A percentile compares a stretch with the other conserved stretches of the same genome.
Evolutionary conservation across 2,329 filamentous ascomycete genomes (phyloP).

Genomic region (Akanthomyces dipterigenus): DNA sequence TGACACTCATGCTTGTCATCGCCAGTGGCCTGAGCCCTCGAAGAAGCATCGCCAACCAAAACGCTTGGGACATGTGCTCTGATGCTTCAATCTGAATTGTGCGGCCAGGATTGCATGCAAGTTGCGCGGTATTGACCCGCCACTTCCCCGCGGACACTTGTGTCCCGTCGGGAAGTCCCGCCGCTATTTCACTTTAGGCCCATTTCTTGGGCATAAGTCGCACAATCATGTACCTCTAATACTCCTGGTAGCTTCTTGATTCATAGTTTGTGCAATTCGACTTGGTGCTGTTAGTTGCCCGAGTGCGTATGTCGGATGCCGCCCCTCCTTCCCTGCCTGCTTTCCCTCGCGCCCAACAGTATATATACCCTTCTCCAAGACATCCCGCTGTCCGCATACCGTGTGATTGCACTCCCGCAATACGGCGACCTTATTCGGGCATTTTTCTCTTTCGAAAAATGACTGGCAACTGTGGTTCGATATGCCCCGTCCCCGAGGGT

Average conservation of each 20-base stretch:
- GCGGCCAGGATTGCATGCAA: background rate
- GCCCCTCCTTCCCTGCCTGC: background rate
- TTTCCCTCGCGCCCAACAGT: background rate
- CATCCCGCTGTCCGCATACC: background rate
- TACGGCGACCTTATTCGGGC: background rate
- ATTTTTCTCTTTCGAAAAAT: slow-evolving; percentile 18
- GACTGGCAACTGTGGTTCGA: slow-evolving; percentile 29
- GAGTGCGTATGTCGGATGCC: background rate
- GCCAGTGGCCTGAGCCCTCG: too few species aligned
- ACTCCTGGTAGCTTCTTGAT: background rate
- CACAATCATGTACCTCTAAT: background rate
- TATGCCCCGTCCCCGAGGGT: slow-evolving; percentile 28
- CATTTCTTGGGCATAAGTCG: background rate
- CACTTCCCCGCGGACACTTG: background rate
- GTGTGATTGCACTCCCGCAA: background rate
- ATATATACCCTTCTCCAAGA: background rate
- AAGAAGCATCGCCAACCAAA: too few species aligned
- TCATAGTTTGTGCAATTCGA: background rate
- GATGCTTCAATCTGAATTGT: background rate
- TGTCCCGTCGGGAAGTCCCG: background rate
- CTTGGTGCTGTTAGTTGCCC: background rate
- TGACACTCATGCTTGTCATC: too few species aligned
- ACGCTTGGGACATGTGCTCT: too few species aligned
- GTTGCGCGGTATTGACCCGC: background rate
- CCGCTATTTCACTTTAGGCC: background rate